phyloP scores from a whole-genome alignment of 805 yeast species.

The Hanseniaspora nectarophila region DNA sequence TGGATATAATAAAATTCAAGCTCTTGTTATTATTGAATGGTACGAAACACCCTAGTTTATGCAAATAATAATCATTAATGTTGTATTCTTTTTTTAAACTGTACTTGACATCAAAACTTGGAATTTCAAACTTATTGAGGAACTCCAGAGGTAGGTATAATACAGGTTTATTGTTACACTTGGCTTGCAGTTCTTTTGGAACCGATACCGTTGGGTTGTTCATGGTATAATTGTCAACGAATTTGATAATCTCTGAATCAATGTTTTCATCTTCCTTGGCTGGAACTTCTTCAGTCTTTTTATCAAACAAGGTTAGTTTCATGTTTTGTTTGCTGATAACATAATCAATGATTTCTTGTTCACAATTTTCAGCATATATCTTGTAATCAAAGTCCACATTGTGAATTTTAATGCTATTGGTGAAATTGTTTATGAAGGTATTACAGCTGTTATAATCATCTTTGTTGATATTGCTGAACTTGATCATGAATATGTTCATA shows the following conservation, averaged over 20 bases:
- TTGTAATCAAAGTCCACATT: neutral
- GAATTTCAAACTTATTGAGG: constrained; percentile 8
- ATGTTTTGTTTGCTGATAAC: neutral
- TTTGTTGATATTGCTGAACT: neutral
- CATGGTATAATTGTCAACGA: neutral
- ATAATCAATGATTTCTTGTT: neutral
- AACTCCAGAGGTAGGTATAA: constrained; percentile 33
- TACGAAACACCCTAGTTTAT: constrained; percentile 47
- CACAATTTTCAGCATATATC: neutral
- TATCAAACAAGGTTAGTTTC: neutral
- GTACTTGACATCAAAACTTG: constrained; percentile 40
- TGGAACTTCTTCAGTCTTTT: neutral
- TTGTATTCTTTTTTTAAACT: constrained; percentile 33
- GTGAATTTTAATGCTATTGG: neutral
- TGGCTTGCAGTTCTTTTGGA: constrained; percentile 16
- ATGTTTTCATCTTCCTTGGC: neutral
- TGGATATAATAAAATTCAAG: constrained; percentile 21
- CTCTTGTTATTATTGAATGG: constrained; percentile 42
- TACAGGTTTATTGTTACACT: constrained; percentile 44
- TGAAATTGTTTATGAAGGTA: neutral
- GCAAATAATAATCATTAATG: constrained; percentile 1
- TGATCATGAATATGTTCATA: constrained; percentile 1
- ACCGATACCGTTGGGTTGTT: neutral
- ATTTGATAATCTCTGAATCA: neutral
- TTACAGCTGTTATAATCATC: constrained; percentile 4